These are phyloP conservation scores for Ustilago loliicola DNA, from an alignment of 1,284 basidiomycete genomes.

Conservation along the genomic window DNA sequence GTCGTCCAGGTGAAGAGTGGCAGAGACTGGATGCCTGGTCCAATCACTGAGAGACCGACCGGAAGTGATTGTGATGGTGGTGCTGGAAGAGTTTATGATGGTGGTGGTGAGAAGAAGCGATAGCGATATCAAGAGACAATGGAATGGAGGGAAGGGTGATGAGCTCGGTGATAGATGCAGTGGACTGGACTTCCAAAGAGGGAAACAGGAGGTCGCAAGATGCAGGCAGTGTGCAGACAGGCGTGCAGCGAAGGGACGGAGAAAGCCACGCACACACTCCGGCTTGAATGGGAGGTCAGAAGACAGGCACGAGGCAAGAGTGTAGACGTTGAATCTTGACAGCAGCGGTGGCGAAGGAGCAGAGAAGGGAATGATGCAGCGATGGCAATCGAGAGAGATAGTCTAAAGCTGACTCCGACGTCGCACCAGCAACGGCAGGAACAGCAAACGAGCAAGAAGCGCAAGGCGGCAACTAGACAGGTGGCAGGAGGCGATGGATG, in stretches of 20 bases:
- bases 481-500: background rate
- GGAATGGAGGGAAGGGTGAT: conserved; percentile 4
- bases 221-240: conserved; percentile 14
- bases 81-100: background rate
- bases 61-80: conserved; percentile 1
- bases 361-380: background rate
- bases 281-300: background rate
- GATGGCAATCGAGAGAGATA: conserved; percentile 1
- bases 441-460: background rate
- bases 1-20: background rate
- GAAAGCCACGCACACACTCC: background rate
- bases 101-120: conserved; percentile 5
- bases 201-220: conserved; percentile 6
- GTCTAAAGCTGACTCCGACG: conserved; percentile 11
- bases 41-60: background rate
- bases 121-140: conserved; percentile 6
- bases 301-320: conserved; percentile 1
- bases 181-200: conserved; percentile 6
- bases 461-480: background rate
- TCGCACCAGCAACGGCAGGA: background rate
- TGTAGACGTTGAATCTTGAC: conserved; percentile 9
- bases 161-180: background rate
- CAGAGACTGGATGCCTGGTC: background rate
- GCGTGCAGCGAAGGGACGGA: conserved; percentile 4
- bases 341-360: background rate